These are phyloP conservation scores for Lepidopterella palustris DNA, from an alignment of 495 filamentous ascomycete species.

Conservation along the genomic window DNA sequence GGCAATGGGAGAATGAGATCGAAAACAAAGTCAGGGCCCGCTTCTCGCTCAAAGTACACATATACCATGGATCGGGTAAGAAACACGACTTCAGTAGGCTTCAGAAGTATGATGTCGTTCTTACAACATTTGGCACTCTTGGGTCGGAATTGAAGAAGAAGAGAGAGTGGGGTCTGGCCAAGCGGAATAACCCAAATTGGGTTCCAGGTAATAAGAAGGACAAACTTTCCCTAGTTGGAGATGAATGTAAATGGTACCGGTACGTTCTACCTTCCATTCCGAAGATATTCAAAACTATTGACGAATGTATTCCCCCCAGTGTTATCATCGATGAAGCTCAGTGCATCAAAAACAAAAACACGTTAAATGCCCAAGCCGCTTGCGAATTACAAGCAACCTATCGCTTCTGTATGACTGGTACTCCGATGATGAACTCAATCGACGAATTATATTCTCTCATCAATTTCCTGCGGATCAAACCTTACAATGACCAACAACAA, in stretches of 20 bases:
- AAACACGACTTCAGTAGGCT: conserved; percentile 56
- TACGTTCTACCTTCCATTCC: background rate
- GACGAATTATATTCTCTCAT: conserved; percentile 78
- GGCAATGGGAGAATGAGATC: conserved; percentile 88
- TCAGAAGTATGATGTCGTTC: conserved; percentile 67
- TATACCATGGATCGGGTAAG: conserved; percentile 62
- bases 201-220: conserved; percentile 15
- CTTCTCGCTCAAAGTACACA: conserved; percentile 56
- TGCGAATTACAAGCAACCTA: conserved; percentile 55
- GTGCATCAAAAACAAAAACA: conserved; percentile 79
- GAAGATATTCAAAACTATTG: background rate
- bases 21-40: conserved; percentile 56
- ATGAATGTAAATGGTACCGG: conserved; percentile 60
- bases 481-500: conserved; percentile 60
- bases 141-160: conserved; percentile 59
- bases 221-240: conserved; percentile 49
- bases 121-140: conserved; percentile 86
- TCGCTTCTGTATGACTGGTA: conserved; percentile 84
- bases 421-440: conserved; percentile 89
- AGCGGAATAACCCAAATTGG: conserved; percentile 26
- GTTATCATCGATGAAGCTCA: conserved; percentile 93
- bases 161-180: conserved; percentile 40
- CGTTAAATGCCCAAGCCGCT: conserved; percentile 58
- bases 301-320: background rate
- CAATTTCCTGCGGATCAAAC: conserved; percentile 71